phyloP scores from a whole-genome alignment of 1,284 basidiomycete genomes.

The Schizophyllum amplum region DNA sequence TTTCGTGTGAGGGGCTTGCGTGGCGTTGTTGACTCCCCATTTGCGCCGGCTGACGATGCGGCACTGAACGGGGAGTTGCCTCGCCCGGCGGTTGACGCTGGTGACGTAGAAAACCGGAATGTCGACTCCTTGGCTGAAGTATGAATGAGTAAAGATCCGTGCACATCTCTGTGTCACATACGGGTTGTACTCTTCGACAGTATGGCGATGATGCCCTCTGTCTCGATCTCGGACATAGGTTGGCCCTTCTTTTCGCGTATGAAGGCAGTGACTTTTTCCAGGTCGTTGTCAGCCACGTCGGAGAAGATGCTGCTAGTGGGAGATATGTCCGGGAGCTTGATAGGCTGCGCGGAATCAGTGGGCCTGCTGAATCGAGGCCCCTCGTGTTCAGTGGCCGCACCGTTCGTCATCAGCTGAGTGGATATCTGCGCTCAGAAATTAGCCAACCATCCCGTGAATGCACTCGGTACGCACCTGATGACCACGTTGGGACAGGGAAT shows the following conservation, averaged over 20 bases:
- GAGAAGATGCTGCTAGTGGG: slow-evolving; percentile 16
- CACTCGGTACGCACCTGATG: neutral
- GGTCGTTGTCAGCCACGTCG: slow-evolving; percentile 25
- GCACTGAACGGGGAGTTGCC: slow-evolving; percentile 29
- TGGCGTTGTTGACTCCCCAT: slow-evolving; percentile 21
- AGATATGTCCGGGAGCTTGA: slow-evolving; percentile 10
- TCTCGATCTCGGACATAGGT: slow-evolving; percentile 39
- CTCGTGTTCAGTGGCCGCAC: slow-evolving; percentile 3
- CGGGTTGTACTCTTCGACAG: slow-evolving; percentile 16
- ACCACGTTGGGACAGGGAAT: too few species aligned
- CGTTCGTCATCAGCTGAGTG: neutral
- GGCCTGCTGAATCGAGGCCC: neutral
- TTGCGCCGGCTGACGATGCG: slow-evolving; percentile 16
- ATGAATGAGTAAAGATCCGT: neutral
- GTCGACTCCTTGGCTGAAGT: slow-evolving; percentile 28
- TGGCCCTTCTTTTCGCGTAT: slow-evolving; percentile 35
- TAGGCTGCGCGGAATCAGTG: slow-evolving; percentile 9
- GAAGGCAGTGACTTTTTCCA: slow-evolving; percentile 38
- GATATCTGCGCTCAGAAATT: slow-evolving; percentile 5
- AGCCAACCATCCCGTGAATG: neutral
- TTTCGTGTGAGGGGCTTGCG: slow-evolving; percentile 53
- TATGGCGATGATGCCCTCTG: slow-evolving; percentile 46
- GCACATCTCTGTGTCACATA: slow-evolving; percentile 5
- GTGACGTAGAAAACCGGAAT: slow-evolving; percentile 49
- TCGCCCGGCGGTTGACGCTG: slow-evolving; percentile 34